phyloP scores from a whole-genome alignment of 2,329 filamentous ascomycete genomes.

The Alternaria angustiovoidea region DNA sequence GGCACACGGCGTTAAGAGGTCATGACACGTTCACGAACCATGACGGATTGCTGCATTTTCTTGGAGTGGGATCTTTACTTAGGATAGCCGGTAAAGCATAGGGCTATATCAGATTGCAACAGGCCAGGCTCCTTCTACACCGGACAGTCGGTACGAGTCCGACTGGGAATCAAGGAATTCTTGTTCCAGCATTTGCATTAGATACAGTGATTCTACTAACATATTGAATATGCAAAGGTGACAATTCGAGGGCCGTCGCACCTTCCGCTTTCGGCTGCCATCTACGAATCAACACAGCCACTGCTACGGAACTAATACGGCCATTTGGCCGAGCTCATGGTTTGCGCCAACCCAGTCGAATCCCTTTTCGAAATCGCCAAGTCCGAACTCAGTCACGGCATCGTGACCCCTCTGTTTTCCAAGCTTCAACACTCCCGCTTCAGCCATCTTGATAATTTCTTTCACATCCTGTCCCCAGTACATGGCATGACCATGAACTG shows the following conservation, averaged over 20 bases:
- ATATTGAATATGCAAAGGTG: neutral
- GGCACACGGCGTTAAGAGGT: constrained; percentile 41
- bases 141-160: constrained; percentile 22
- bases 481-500: constrained; percentile 51
- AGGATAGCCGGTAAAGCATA: constrained; percentile 14
- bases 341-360: constrained; percentile 7
- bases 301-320: constrained; percentile 4
- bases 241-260: neutral
- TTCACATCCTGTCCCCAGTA: constrained; percentile 52
- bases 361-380: neutral
- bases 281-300: neutral
- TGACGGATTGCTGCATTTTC: constrained; percentile 29
- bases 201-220: neutral
- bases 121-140: constrained; percentile 18
- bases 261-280: neutral
- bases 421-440: constrained; percentile 51
- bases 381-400: neutral
- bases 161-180: constrained; percentile 21
- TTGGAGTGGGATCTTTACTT: constrained; percentile 20
- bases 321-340: constrained; percentile 7
- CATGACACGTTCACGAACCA: constrained; percentile 33
- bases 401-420: constrained; percentile 25
- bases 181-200: constrained; percentile 1
- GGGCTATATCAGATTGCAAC: constrained; percentile 20
- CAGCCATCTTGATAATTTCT: constrained; percentile 54